Percentiles rank a stretch among this genome's conserved stretches.
Conservation (phyloP, 768 basidiomycete species). For the Leccinum longicurvipes region DNA sequence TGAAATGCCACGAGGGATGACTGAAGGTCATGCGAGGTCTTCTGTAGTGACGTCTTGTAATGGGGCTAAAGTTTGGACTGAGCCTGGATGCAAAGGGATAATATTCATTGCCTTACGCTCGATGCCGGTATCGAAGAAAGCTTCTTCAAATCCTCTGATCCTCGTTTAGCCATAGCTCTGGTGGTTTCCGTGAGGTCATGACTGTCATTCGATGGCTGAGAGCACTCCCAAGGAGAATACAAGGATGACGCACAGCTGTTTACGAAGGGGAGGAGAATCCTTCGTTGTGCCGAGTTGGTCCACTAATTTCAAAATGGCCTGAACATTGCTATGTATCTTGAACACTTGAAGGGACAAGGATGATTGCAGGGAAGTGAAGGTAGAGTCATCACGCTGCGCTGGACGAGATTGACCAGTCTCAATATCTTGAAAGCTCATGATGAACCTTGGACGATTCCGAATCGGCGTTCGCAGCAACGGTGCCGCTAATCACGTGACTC, state of each 20-base stretch:
- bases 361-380: constrained; percentile 72
- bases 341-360: constrained; percentile 91
- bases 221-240: not conserved
- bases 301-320: constrained; percentile 93
- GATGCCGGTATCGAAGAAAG: constrained; percentile 64
- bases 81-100: not conserved
- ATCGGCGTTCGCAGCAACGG: constrained; percentile 6
- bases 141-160: constrained; percentile 90
- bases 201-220: constrained; percentile 38
- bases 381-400: constrained; percentile 60
- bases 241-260: constrained; percentile 65
- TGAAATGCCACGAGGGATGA: constrained; percentile 90
- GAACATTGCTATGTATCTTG: constrained; percentile 98
- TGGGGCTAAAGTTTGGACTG: constrained; percentile 49
- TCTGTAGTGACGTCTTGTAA: constrained; percentile 81
- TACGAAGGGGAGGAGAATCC: constrained; percentile 77
- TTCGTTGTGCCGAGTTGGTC: constrained; percentile 86
- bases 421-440: constrained; percentile 53
- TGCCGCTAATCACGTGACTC: constrained; percentile 9
- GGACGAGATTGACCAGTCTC: constrained; percentile 43
- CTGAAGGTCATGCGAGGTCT: constrained; percentile 91
- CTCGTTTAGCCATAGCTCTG: constrained; percentile 90
- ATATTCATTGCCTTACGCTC: constrained; percentile 43
- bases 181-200: constrained; percentile 95
- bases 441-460: not conserved